A percentile compares a stretch with the other conserved stretches of the same genome.
Conservation (phyloP, 257 asterid species). For the Capsicum pubescens region DNA sequence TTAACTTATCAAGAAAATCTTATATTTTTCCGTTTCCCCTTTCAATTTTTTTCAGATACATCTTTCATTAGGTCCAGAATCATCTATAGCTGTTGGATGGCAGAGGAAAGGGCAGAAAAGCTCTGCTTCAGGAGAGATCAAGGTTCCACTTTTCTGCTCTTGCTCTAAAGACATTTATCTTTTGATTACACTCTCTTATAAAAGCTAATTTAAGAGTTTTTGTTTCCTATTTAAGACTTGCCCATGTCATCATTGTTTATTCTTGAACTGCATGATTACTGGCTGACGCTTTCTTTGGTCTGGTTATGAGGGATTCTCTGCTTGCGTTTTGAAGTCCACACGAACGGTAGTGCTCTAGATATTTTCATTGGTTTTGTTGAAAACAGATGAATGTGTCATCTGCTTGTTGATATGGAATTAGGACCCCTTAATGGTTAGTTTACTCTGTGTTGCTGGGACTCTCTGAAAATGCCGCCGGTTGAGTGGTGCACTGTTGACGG, state of each 20-base stretch:
- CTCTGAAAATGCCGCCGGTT: too few species aligned
- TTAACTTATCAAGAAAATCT: not conserved
- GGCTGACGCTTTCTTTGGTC: conserved; percentile 14
- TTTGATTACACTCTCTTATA: conserved; percentile 7
- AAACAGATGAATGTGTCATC: conserved; percentile 19
- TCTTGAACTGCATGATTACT: not conserved
- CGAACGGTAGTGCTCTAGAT: not conserved
- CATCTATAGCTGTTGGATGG: conserved; percentile 92
- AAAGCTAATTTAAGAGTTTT: not conserved
- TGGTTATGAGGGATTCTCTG: not conserved
- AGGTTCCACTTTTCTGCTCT: conserved; percentile 54
- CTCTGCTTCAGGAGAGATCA: conserved; percentile 89
- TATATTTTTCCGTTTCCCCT: conserved; percentile 4
- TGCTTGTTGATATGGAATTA: not conserved
- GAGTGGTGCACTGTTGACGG: too few species aligned
- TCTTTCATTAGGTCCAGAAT: conserved; percentile 81
- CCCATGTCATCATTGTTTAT: not conserved
- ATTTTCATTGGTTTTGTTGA: conserved; percentile 2
- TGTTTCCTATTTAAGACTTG: conserved; percentile 20
- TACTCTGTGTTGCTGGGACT: too few species aligned
- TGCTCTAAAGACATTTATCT: not conserved
- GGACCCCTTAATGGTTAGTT: not conserved
- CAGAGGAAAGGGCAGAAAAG: conserved; percentile 72
- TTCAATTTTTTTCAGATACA: conserved; percentile 67
- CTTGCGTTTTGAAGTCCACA: not conserved